Evolutionary conservation across 805 yeast genomes (phyloP).

Genomic region (Starmerella roubikii): DNA sequence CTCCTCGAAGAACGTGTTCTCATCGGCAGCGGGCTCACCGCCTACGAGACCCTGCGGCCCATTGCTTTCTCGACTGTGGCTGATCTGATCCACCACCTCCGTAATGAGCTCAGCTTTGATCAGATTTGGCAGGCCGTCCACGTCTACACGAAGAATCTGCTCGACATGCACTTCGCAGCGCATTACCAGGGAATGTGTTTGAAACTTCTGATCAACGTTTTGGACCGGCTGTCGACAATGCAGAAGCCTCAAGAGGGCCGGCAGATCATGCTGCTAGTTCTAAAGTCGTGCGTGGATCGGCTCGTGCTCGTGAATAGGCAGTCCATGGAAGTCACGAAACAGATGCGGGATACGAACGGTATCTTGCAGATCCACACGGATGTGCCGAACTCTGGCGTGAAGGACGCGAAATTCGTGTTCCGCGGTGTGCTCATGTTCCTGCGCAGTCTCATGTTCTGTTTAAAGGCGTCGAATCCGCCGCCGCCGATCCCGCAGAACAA

Average conservation of each 20-base stretch:
- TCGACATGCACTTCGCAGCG: conserved; percentile 68
- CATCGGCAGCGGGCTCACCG: conserved; percentile 85
- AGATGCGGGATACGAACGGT: conserved; percentile 30
- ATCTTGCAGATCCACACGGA: conserved; percentile 40
- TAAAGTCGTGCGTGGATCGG: conserved; percentile 76
- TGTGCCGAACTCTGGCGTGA: conserved; percentile 48
- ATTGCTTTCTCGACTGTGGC: conserved; percentile 92
- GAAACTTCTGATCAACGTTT: conserved; percentile 69
- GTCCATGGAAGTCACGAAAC: conserved; percentile 17
- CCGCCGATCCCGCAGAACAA: conserved; percentile 41
- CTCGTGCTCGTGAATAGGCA: conserved; percentile 55
- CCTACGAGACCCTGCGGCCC: conserved; percentile 79
- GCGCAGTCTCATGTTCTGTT: conserved; percentile 77
- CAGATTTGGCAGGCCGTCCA: conserved; percentile 81
- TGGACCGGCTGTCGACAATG: conserved; percentile 72
- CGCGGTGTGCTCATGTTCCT: conserved; percentile 79
- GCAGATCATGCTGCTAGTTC: conserved; percentile 70
- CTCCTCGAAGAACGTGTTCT: conserved; percentile 76
- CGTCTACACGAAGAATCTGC: conserved; percentile 65
- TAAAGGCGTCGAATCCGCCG: conserved; percentile 81
- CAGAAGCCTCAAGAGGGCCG: conserved; percentile 72
- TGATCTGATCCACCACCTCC: conserved; percentile 83
- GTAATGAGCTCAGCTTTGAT: conserved; percentile 64
- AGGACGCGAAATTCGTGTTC: conserved; percentile 79
- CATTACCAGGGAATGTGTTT: conserved; percentile 97